Evolutionary conservation across 768 basidiomycete genomes (phyloP).

Genomic region (Leccinellum albellum): DNA sequence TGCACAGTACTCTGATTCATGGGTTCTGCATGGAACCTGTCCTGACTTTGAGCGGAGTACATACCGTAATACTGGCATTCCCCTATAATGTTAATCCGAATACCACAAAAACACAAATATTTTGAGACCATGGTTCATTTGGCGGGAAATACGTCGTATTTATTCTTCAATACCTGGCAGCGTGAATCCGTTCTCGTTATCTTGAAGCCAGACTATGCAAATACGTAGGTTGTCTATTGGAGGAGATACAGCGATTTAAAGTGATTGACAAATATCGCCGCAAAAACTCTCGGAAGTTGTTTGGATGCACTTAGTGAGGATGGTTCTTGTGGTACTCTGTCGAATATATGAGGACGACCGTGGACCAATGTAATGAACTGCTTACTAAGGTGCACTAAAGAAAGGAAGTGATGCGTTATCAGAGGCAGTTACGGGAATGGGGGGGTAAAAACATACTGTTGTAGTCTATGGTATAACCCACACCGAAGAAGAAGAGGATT

Average conservation of each 20-base stretch:
- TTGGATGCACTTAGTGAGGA: slow-evolving; percentile 51
- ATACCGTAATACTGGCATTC: background rate
- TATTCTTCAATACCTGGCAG: background rate
- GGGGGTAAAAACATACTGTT: slow-evolving; percentile 60
- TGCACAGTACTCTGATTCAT: background rate
- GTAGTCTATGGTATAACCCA: slow-evolving; percentile 84
- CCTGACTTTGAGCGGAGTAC: background rate
- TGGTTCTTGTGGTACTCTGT: slow-evolving; percentile 90
- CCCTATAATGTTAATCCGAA: slow-evolving; percentile 2
- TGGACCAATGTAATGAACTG: slow-evolving; percentile 10
- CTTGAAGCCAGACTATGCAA: background rate
- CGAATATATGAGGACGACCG: slow-evolving; percentile 22
- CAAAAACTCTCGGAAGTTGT: slow-evolving; percentile 1
- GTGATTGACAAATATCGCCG: slow-evolving; percentile 4
- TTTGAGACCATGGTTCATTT: background rate
- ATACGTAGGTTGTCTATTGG: slow-evolving; percentile 23
- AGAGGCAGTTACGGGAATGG: slow-evolving; percentile 3
- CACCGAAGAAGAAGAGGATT: slow-evolving; percentile 55
- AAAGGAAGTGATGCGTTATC: slow-evolving; percentile 1
- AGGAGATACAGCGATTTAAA: slow-evolving; percentile 18
- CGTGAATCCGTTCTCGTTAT: background rate
- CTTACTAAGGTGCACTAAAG: slow-evolving; percentile 81
- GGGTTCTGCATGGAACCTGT: background rate
- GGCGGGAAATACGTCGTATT: background rate
- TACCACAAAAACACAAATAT: background rate